Evolutionary conservation across 148 eudicot genomes (phyloP), one percentile per base, ranked within the genome.

Genomic region (Cornus kousa): DNA sequence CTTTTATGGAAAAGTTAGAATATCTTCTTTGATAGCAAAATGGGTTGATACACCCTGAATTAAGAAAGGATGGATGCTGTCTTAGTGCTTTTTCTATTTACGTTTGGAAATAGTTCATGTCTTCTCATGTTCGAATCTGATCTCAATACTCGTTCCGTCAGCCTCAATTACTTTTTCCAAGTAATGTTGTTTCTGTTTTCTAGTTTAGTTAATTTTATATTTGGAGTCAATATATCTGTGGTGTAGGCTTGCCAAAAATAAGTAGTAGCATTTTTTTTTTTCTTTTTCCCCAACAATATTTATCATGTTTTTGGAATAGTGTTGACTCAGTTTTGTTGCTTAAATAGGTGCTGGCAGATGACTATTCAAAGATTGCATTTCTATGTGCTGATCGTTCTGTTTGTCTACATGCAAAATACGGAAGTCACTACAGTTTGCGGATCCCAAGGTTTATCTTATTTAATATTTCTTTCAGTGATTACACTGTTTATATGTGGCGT

Each of bases 321-420:
- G 19, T 14, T 57, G 12, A 53, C 11, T 3, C 37, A 59, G 39
- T 20, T 80, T 64, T 82, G 28, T 82, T 82, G 35, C 71, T 62
- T 24, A 43, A 55, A 62, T 74, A 95, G 98, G 90, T 95, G 23
- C 79, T 95, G 85, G 88, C 84, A 82, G 93, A 93, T 82, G 98
- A 95, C 80, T 95, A 95, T 74, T 88, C 97, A 65, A 95, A 95
- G 94, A 87, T 95, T 71, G 98, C 98, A 75, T 90, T 95, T 87
- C 85, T 95, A 39, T 95, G 98, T 76, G 91, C 97, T 80, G 98
- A 95, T 84, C 94, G 98, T 72, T 91, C 97, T 53, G 82, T 95
- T 57, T 68, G 80, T 77, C 88, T 95, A 71, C 98, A 95, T 90
- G 97, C 98, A 23, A 95, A 93, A 82, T 93, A 93, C 82, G 98